Base-by-base conservation (phyloP, 176 grass and related monocot genomes). In the Eleusine coracana region DNA sequence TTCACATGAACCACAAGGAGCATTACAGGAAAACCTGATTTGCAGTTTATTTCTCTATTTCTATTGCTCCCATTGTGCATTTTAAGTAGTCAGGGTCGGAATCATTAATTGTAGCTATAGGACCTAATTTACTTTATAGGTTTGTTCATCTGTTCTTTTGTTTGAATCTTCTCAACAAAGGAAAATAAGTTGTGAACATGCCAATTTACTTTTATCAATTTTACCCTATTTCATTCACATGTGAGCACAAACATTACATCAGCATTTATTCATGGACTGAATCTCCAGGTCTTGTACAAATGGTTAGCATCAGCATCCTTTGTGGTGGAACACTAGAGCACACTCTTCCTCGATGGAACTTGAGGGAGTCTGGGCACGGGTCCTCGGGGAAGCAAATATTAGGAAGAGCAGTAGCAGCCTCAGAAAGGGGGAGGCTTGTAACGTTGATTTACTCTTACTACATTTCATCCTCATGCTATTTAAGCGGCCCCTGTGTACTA, bases 381-480 rank as follows among this genome's bases (percentile, higher is more conserved):
- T 34, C 51, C 41, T 79, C 52, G 51, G 80, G 73, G 80, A 90
- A 75, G n/a, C 59, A 62, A 74, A 58, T 52, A 70, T 50, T 86
- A 70, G 68, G 80, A 66, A 83, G 60, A 63, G 25, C 60, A 63
- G 60, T 25, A 83, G 68, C 18, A 10, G 70, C 80, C 69, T 87
- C 16, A 13, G 28, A 41, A 79, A 88, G 62, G 58, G 17, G 56
- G 70, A 75, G 80, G 80, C 84, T 80, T 90, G 84, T 90, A 87
- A 86, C 68, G 52, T 80, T 83, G 68, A 70, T 90, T 74, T 70
- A 79, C 74, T 65, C 34, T 83, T 75, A 80, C 84, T 75, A 80
- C 84, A 83, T 90, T 87, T 87, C 60, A 78, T 46, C 44, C 51
- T 60, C 74, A 72, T 73, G 88, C 52, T 79, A 73, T 87, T 89